Evolutionary conservation across 2,329 filamentous ascomycete species (phyloP), one percentile per base, ranked within the genome.

Genomic region (Ceratocystis huliohia): DNA sequence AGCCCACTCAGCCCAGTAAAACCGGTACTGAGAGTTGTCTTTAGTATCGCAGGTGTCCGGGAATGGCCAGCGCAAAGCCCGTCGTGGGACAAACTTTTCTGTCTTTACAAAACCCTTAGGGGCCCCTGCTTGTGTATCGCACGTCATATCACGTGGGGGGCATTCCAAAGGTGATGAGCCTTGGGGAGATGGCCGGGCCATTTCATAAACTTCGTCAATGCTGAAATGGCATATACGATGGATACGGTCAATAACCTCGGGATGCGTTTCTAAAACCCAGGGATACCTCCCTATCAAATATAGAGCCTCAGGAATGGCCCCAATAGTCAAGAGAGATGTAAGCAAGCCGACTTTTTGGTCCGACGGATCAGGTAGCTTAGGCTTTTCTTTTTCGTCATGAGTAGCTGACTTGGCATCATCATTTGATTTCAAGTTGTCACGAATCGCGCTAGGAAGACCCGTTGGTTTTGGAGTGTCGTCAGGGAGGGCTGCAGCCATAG

Each of bases 1-100:
- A 1, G 86, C 82, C 94, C 94, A 99, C 71, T 97, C 94, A 68
- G 96, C 91, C 86, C 94, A 96, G 75, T 99, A 99, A 74, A 95
- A 97, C 44, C 88, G 85, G 74, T 96, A 97, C 64, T 88, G 84
- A n/a, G 82, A 81, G 22, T 87, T 86, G 70, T 91, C 89, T 65
- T 86, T 86, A 30, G 84, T 85, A 72, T 94, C 89, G 69, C 82
- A 82, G 70, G 84, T 86, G 71, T 96, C 92, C 4, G 91, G 84
- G 71, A 88, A 87, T 3, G 91, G 88, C 93, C 93, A 96, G 69
- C 89, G 84, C 69, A 94, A 79, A 17, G 84, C 81, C 72, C 88
- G 88, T 70, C 84, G 84, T n/a, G 83, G 77, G 2, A 81, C 77
- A 30, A 84, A 80, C 64, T 85, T 80, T 45, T 74, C 78, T 46